These are phyloP conservation scores for Phalaenopsis hybrid DNA, from an alignment of 116 monocot genomes.

Conservation along the genomic window DNA sequence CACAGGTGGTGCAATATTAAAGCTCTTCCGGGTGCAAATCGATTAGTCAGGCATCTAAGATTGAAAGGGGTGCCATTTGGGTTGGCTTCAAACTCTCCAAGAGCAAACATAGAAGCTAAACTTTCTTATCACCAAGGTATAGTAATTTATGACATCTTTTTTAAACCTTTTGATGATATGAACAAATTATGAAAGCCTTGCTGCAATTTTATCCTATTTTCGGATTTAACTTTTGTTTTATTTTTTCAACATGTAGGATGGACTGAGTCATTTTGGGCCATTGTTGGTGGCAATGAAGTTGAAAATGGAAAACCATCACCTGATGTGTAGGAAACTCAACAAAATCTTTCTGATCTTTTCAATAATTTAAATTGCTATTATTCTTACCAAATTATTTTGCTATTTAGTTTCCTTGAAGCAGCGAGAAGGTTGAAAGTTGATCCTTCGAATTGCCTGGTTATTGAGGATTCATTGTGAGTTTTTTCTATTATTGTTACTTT, in stretches of 20 bases:
- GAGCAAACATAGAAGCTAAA: constrained; percentile 68
- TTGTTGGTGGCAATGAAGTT: constrained; percentile 87
- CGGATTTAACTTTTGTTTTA: background rate
- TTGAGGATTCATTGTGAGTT: constrained; percentile 94
- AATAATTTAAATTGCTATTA: background rate
- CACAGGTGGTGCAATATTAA: constrained; percentile 85
- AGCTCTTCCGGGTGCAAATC: constrained; percentile 79
- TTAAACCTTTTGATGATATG: background rate
- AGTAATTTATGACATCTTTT: background rate
- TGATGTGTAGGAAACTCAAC: constrained; percentile 63
- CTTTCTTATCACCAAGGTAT: constrained; percentile 68
- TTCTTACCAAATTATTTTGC: constrained; percentile 1
- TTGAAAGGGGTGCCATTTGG: constrained; percentile 57
- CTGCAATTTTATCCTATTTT: background rate
- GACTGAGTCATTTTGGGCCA: constrained; percentile 78
- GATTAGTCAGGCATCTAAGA: constrained; percentile 72
- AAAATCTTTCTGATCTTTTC: background rate
- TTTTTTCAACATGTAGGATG: constrained; percentile 39
- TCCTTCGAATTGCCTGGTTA: constrained; percentile 69
- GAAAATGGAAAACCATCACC: constrained; percentile 79
- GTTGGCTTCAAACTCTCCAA: constrained; percentile 90
- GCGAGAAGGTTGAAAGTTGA: constrained; percentile 75
- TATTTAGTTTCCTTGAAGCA: constrained; percentile 85
- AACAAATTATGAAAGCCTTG: background rate
- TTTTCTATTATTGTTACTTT: background rate